Conservation (phyloP, 2,329 filamentous ascomycete species). For the Diaporthe sp. region DNA sequence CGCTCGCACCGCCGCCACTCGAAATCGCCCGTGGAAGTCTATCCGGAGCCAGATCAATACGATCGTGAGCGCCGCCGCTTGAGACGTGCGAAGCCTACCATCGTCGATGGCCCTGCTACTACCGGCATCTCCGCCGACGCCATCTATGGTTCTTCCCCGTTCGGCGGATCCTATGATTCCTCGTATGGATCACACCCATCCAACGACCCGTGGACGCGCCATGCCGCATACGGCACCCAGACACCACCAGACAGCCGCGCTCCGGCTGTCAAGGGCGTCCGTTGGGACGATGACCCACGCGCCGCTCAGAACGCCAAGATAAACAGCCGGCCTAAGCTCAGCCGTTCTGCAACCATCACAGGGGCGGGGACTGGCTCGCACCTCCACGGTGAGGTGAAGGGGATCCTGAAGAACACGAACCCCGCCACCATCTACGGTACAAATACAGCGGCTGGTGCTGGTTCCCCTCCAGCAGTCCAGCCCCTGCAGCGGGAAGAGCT, state of each 20-base stretch:
- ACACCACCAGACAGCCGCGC: conserved; percentile 29
- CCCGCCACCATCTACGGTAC: background rate
- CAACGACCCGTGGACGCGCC: conserved; percentile 24
- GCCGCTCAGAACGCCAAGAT: conserved; percentile 39
- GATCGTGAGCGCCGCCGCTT: conserved; percentile 35
- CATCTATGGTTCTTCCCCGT: conserved; percentile 39
- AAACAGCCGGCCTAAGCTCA: conserved; percentile 28
- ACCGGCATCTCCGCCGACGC: conserved; percentile 25
- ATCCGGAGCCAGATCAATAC: conserved; percentile 9
- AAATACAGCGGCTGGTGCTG: background rate
- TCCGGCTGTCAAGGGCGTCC: conserved; percentile 37
- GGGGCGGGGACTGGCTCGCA: conserved; percentile 36
- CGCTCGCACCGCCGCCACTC: conserved; percentile 36
- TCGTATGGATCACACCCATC: conserved; percentile 32
- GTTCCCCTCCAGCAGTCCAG: conserved; percentile 28
- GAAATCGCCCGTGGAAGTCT: conserved; percentile 32
- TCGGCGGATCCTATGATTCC: conserved; percentile 33
- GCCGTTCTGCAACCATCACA: conserved; percentile 37
- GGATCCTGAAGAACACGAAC: conserved; percentile 39
- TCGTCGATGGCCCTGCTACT: conserved; percentile 19
- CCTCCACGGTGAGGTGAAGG: conserved; percentile 37
- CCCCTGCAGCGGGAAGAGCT: conserved; percentile 34
- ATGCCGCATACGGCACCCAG: conserved; percentile 4
- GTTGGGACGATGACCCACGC: conserved; percentile 40
- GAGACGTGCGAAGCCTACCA: conserved; percentile 34